Percentiles rank a stretch among this genome's conserved stretches.
These are phyloP conservation scores for Alternaria sp. DNA, from an alignment of 2,329 filamentous ascomycete genomes.

Conservation along the genomic window DNA sequence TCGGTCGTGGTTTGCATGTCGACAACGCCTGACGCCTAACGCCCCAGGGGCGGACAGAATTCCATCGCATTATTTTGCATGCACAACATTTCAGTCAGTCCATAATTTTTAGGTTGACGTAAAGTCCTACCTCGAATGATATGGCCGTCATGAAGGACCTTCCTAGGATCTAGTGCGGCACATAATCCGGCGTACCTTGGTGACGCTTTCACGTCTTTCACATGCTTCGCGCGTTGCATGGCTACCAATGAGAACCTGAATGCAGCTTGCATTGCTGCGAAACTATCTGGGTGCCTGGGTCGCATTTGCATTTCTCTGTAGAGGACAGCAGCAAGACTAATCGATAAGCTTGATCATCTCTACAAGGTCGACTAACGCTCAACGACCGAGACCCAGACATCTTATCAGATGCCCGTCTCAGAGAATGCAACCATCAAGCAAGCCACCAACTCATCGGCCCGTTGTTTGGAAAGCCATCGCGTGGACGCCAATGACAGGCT, in stretches of 20 bases:
- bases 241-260: background rate
- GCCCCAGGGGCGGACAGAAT: background rate
- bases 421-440: background rate
- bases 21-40: background rate
- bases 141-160: background rate
- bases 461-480: conserved; percentile 16
- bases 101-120: background rate
- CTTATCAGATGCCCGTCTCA: background rate
- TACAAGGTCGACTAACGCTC: background rate
- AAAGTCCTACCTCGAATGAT: background rate
- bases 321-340: background rate
- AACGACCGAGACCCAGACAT: background rate
- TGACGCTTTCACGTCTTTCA: background rate
- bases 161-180: background rate
- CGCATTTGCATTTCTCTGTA: background rate
- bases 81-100: background rate
- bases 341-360: background rate
- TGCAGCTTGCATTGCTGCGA: background rate
- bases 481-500: conserved; percentile 20
- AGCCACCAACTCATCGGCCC: conserved; percentile 2
- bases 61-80: background rate
- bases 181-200: background rate
- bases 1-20: background rate
- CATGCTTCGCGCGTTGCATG: background rate
- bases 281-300: background rate